Evolutionary conservation across 2,329 filamentous ascomycete species (phyloP).

Genomic region (Aspergillus tubingensis): DNA sequence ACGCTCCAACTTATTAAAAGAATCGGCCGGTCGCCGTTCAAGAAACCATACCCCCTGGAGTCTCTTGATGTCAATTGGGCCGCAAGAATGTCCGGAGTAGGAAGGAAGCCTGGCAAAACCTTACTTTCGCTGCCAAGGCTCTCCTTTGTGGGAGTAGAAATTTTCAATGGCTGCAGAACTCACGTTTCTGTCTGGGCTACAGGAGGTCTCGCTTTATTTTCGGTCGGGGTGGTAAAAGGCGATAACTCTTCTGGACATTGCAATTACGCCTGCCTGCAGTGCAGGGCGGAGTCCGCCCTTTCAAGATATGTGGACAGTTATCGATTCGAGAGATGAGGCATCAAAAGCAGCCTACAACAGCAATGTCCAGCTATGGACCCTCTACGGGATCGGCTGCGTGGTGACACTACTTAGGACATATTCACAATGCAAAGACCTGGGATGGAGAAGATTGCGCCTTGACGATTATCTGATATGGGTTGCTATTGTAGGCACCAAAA

Average conservation of each 20-base stretch:
- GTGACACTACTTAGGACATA: conserved; percentile 45
- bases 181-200: too few relatives aligned
- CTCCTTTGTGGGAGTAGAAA: neutral
- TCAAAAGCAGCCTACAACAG: conserved; percentile 17
- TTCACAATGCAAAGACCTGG: conserved; percentile 20
- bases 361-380: conserved; percentile 27
- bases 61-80: too few relatives aligned
- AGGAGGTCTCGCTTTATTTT: too few relatives aligned
- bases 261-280: neutral
- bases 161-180: neutral
- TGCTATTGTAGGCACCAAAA: conserved; percentile 48
- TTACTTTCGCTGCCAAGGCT: neutral
- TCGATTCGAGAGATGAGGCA: conserved; percentile 18
- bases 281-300: neutral
- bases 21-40: too few relatives aligned
- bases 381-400: conserved; percentile 28
- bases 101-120: neutral
- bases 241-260: neutral
- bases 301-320: conserved; percentile 6
- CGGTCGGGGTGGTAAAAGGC: too few relatives aligned
- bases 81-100: neutral
- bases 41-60: too few relatives aligned
- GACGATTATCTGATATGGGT: conserved; percentile 58
- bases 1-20: neutral
- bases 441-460: conserved; percentile 36